These are phyloP conservation scores for Bruguiera hainesii DNA, from an alignment of 441 rosid species.

Conservation along the genomic window DNA sequence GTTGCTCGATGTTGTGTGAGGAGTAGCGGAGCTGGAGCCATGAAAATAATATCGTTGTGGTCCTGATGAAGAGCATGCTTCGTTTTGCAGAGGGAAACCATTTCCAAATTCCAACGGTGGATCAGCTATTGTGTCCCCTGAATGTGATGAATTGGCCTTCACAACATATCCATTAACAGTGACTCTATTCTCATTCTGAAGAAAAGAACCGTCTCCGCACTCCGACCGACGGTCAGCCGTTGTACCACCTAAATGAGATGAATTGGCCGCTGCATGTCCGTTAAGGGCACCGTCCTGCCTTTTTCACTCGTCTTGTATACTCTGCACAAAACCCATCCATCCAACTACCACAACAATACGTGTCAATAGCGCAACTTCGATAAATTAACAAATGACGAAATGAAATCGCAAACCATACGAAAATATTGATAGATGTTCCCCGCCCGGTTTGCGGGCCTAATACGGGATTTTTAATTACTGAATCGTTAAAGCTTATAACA, in stretches of 20 bases:
- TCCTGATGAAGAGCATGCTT: too few relatives aligned
- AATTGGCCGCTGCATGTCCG: neutral
- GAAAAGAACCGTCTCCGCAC: too few relatives aligned
- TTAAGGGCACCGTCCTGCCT: neutral
- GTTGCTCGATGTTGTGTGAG: too few relatives aligned
- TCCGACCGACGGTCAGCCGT: neutral
- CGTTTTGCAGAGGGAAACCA: too few relatives aligned
- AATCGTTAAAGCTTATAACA: too few relatives aligned
- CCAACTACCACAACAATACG: neutral
- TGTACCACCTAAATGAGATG: neutral
- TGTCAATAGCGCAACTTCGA: neutral
- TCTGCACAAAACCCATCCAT: neutral
- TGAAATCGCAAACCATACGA: neutral
- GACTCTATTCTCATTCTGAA: neutral
- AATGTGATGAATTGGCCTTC: neutral
- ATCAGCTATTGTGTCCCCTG: neutral
- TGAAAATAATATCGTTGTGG: too few relatives aligned
- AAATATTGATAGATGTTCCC: too few relatives aligned
- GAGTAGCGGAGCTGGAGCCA: too few relatives aligned
- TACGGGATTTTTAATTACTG: too few relatives aligned
- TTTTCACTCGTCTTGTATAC: neutral
- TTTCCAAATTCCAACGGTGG: neutral
- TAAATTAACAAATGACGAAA: too few relatives aligned
- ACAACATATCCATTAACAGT: neutral
- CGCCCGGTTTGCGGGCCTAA: too few relatives aligned